These are phyloP conservation scores for Annulohypoxylon truncatum DNA, from an alignment of 2,329 filamentous ascomycete species.

Conservation along the genomic window DNA sequence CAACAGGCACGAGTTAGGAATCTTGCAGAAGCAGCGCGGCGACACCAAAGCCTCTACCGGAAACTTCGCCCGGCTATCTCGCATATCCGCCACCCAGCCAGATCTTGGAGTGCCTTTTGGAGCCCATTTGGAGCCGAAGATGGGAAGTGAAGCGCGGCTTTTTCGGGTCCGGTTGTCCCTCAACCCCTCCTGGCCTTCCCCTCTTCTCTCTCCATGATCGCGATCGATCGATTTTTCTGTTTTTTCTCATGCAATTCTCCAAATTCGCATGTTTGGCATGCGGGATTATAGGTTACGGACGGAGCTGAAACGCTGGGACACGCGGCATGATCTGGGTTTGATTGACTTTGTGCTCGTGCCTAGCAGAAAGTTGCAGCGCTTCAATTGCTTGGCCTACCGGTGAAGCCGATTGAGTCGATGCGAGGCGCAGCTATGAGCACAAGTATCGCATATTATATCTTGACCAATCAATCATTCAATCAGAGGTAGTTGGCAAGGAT, in stretches of 20 bases:
- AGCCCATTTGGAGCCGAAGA: not conserved
- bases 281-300: slow-evolving; percentile 12
- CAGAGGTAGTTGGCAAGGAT: slow-evolving; percentile 8
- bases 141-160: slow-evolving; percentile 2
- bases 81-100: slow-evolving; percentile 29
- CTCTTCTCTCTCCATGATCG: not conserved
- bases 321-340: slow-evolving; percentile 19
- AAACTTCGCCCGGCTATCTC: slow-evolving; percentile 31
- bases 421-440: slow-evolving; percentile 23
- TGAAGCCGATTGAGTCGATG: slow-evolving; percentile 14
- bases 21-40: slow-evolving; percentile 3
- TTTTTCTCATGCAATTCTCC: slow-evolving; percentile 22
- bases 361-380: not conserved
- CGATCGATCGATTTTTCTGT: slow-evolving; percentile 8
- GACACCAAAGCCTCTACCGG: slow-evolving; percentile 20
- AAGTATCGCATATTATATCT: not conserved
- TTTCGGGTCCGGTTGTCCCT: slow-evolving; percentile 9
- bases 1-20: slow-evolving; percentile 9
- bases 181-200: not conserved
- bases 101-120: slow-evolving; percentile 20
- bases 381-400: slow-evolving; percentile 7
- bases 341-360: not conserved
- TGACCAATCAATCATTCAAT: slow-evolving; percentile 16
- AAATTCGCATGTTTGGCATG: slow-evolving; percentile 23
- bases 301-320: slow-evolving; percentile 18